Evolutionary conservation across 2,329 filamentous ascomycete species (phyloP).

Genomic region (Fusarium miscanthi): DNA sequence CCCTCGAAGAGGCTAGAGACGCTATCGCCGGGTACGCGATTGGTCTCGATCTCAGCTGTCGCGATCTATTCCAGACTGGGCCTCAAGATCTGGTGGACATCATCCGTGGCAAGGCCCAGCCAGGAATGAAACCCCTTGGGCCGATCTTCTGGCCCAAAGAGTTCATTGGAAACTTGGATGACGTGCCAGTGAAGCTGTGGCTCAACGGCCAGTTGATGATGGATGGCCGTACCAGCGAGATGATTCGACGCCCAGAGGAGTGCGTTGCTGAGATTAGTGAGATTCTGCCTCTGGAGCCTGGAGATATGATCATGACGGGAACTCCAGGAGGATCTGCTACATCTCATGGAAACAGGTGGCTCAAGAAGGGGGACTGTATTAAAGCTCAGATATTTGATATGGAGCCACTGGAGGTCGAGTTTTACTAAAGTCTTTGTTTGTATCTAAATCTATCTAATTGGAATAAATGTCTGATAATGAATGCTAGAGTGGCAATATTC

Average conservation of each 20-base stretch:
- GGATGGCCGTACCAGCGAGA: background rate
- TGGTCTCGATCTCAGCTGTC: background rate
- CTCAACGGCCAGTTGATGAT: background rate
- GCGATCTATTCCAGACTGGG: background rate
- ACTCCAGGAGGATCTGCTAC: background rate
- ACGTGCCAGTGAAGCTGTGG: background rate
- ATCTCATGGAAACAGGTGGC: background rate
- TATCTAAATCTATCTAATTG: no score
- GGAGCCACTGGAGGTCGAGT: background rate
- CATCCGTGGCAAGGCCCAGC: background rate
- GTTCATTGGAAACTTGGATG: background rate
- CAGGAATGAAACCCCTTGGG: background rate
- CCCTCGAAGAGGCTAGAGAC: background rate
- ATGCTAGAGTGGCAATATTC: no score
- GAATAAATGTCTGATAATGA: no score
- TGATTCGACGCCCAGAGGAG: background rate
- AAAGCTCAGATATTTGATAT: background rate
- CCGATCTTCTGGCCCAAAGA: background rate
- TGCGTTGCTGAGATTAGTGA: background rate
- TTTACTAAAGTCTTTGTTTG: background rate
- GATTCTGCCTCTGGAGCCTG: background rate
- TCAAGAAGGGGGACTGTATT: background rate
- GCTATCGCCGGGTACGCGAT: background rate
- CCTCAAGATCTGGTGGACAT: background rate
- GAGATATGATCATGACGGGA: conserved; percentile 1